These are phyloP conservation scores for Gossypium longicalyx DNA, from an alignment of 345 rosid species.

Conservation along the genomic window DNA sequence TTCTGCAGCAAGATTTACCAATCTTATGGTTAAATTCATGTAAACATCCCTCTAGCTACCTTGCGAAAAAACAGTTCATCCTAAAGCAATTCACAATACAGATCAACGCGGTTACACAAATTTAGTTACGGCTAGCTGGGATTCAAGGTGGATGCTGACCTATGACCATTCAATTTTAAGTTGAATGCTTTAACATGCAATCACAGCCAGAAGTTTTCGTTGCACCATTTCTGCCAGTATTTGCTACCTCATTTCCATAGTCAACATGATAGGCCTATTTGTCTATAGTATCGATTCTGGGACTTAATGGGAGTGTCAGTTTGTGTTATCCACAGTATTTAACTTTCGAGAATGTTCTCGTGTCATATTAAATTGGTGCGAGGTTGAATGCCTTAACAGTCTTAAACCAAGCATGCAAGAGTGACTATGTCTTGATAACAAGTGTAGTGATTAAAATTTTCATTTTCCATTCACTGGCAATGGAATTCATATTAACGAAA, in stretches of 20 bases:
- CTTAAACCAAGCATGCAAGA: conserved; percentile 2
- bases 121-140: neutral
- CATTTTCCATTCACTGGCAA: neutral
- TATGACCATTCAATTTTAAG: neutral
- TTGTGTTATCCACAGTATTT: neutral
- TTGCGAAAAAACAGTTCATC: neutral
- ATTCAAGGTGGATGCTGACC: neutral
- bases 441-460: neutral
- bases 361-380: neutral
- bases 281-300: neutral
- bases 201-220: neutral
- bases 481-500: neutral
- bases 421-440: neutral
- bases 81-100: neutral
- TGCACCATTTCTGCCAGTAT: neutral
- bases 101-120: neutral
- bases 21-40: neutral
- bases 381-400: neutral
- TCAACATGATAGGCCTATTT: neutral
- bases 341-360: neutral
- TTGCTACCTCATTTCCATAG: neutral
- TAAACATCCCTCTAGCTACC: neutral
- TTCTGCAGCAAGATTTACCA: conserved; percentile 1
- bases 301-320: neutral
- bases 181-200: neutral